Evolutionary conservation across 352 stramenopile genomes (phyloP), one percentile per base, ranked within the genome.

Genomic region (Thalassiosira exigua): DNA sequence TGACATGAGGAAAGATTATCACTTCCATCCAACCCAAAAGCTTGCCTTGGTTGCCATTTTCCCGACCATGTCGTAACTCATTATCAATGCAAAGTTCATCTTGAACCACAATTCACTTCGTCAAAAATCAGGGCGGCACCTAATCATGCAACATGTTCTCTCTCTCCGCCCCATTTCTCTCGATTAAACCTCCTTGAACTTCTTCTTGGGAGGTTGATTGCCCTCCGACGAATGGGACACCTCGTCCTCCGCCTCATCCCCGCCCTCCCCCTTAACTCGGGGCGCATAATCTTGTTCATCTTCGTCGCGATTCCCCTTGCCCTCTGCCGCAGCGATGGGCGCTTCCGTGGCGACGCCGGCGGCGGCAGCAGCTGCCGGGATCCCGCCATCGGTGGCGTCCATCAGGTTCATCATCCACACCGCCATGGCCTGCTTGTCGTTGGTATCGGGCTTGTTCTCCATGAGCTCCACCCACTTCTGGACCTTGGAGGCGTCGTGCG

Each of bases 321-420:
- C 36, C 36, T 44, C 36, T 44, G 66, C 41, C 46, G 33, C n/a
- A 14, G 30, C 36, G 3, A 33, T 11, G 5, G 19, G 7, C 3
- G 19, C 14, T 24, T 44, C 33, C n/a, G 29, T 14, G 32, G n/a
- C 12, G 26, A 33, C 32, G 41, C 29, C 29, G 24, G 33, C 21
- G 12, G 41, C 2, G 12, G 30, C 46, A 21, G 39, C 9, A 12
- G 24, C 24, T n/a, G 26, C 54, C 0, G 53, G 11, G 2, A 1
- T 30, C 42, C 24, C 19, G 29, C 17, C 42, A 4, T 72, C 51
- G 30, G 66, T 74, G 24, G 66, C 36, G 69, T 74, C 68, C 51
- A 82, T 82, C 41, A 82, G 39, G 32, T 74, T 82, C 53, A 76
- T 12, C 74, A 82, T 82, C 74, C 74, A 82, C n/a, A 77, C 46